Evolutionary conservation across 1,139 yeast species (phyloP).

Genomic region (Ogataea hybrid): DNA sequence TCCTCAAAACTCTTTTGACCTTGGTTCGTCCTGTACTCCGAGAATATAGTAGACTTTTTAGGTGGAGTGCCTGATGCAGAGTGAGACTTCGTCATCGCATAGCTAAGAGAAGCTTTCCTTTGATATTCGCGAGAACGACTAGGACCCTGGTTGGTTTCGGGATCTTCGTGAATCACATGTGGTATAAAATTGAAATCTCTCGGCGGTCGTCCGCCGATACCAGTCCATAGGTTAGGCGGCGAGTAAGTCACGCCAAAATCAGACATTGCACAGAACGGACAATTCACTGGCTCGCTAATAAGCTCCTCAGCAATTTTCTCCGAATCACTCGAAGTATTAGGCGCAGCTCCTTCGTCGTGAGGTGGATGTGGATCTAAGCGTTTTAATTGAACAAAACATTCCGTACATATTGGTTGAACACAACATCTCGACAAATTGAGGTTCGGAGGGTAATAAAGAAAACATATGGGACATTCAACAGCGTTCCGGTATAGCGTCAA

Average conservation of each 20-base stretch:
- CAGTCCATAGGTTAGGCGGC: conserved; percentile 53
- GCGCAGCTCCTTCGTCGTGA: conserved; percentile 51
- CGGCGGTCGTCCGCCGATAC: conserved; percentile 47
- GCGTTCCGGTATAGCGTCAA: conserved; percentile 59
- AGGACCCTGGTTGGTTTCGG: conserved; percentile 8
- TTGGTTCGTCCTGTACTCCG: conserved; percentile 5
- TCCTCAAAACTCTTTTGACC: neutral
- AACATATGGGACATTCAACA: conserved; percentile 92
- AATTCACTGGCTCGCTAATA: conserved; percentile 82
- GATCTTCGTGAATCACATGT: conserved; percentile 22
- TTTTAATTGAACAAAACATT: conserved; percentile 94
- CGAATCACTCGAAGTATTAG: conserved; percentile 29
- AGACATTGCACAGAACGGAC: conserved; percentile 92
- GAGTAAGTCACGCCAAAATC: conserved; percentile 82
- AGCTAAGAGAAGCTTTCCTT: conserved; percentile 20
- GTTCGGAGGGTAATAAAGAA: conserved; percentile 76
- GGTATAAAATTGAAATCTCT: conserved; percentile 33
- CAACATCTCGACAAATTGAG: conserved; percentile 88
- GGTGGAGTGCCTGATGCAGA: conserved; percentile 28
- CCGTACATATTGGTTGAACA: conserved; percentile 90
- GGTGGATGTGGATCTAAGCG: conserved; percentile 95
- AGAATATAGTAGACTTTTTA: conserved; percentile 12
- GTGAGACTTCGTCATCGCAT: conserved; percentile 27
- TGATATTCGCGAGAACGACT: conserved; percentile 2
- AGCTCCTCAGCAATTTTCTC: conserved; percentile 55